phyloP scores from a whole-genome alignment of 139 green algal species.

The Volvox reticuliferus region DNA sequence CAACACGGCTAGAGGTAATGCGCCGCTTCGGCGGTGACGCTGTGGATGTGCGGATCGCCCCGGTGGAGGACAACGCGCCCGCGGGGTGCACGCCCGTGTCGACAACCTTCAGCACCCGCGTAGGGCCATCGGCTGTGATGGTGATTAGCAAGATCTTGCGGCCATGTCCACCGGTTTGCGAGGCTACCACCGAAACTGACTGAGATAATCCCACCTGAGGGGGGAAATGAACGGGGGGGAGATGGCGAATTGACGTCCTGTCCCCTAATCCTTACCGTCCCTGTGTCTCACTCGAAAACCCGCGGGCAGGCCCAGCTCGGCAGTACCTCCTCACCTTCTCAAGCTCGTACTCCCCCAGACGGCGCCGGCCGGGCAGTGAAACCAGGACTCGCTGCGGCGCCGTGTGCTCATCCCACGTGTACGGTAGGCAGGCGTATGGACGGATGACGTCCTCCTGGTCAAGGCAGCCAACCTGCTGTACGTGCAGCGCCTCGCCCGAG shows the following conservation, averaged over 20 bases:
- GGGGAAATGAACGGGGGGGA: no score
- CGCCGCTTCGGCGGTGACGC: not conserved
- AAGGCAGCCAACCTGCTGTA: constrained; percentile 70
- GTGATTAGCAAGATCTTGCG: constrained; percentile 57
- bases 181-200: constrained; percentile 18
- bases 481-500: constrained; percentile 76
- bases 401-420: constrained; percentile 90
- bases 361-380: constrained; percentile 69
- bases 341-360: constrained; percentile 72
- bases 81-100: constrained; percentile 63
- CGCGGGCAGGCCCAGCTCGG: no score
- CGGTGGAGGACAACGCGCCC: not conserved
- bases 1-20: not conserved
- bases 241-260: no score
- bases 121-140: constrained; percentile 78
- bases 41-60: not conserved
- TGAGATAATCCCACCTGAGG: not conserved
- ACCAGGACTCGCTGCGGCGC: constrained; percentile 68
- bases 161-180: not conserved
- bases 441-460: constrained; percentile 85
- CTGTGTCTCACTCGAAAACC: not conserved
- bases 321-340: constrained; percentile 62
- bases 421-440: constrained; percentile 85
- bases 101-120: constrained; percentile 74
- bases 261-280: not conserved